Percentiles rank a stretch among this genome's conserved stretches.
Evolutionary conservation across 2,329 filamentous ascomycete species (phyloP).

Genomic region (Pleurostoma richardsiae): DNA sequence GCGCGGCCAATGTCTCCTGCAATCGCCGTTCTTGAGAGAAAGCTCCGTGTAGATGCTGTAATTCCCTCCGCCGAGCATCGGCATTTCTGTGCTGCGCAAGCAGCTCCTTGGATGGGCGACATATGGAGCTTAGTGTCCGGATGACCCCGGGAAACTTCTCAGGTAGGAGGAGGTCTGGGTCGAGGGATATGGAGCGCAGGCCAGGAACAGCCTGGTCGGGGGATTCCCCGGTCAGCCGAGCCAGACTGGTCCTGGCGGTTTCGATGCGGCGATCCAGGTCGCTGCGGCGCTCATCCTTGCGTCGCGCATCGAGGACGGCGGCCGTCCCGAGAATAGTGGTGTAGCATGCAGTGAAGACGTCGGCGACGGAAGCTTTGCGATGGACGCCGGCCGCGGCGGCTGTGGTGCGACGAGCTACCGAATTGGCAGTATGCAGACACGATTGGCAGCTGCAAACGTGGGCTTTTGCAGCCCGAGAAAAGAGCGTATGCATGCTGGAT

Average conservation of each 20-base stretch:
- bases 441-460: constrained; percentile 59
- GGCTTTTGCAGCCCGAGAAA: constrained; percentile 61
- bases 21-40: not conserved
- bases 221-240: constrained; percentile 27
- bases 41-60: constrained; percentile 11
- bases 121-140: not conserved
- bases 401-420: constrained; percentile 44
- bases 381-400: constrained; percentile 28
- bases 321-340: constrained; percentile 63
- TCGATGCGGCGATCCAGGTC: constrained; percentile 59
- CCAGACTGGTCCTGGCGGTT: constrained; percentile 43
- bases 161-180: not conserved
- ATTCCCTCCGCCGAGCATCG: constrained; percentile 1
- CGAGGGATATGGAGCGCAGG: not conserved
- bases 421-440: constrained; percentile 47
- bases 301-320: constrained; percentile 54
- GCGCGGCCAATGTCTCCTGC: constrained; percentile 2
- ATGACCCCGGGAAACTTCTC: not conserved
- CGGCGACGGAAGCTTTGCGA: constrained; percentile 43
- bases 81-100: constrained; percentile 1
- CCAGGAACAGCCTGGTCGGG: constrained; percentile 10
- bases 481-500: constrained; percentile 59
- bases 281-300: constrained; percentile 51
- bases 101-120: constrained; percentile 2
- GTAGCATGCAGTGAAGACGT: constrained; percentile 62